Percentiles rank a stretch among this genome's conserved stretches.
Evolutionary conservation across 768 basidiomycete species (phyloP).

Genomic region (Lactifluus rugatus): DNA sequence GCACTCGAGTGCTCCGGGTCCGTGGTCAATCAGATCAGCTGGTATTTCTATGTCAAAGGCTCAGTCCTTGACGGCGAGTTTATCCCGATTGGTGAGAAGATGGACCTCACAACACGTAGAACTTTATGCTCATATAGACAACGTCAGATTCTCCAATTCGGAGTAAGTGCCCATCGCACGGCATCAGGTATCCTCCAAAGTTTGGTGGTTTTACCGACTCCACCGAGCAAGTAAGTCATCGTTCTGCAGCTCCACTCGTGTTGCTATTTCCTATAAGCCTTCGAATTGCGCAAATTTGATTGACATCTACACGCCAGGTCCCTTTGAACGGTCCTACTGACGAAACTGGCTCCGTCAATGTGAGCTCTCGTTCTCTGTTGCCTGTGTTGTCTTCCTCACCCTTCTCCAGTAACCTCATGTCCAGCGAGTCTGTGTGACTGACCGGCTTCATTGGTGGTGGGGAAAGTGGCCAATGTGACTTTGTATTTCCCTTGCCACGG

Average conservation of each 20-base stretch:
- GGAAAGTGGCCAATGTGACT: background rate
- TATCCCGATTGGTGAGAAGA: conserved; percentile 42
- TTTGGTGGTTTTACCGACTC: conserved; percentile 22
- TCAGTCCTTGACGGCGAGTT: conserved; percentile 60
- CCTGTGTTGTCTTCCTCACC: background rate
- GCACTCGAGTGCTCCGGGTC: conserved; percentile 35
- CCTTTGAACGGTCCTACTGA: background rate
- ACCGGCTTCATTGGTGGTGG: conserved; percentile 26
- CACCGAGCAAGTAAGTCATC: background rate
- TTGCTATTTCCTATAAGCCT: background rate
- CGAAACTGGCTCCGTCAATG: background rate
- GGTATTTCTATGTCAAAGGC: conserved; percentile 57
- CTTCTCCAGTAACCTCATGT: background rate
- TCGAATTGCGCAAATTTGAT: background rate
- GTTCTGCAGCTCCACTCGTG: conserved; percentile 21
- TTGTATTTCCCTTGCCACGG: background rate
- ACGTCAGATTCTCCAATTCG: conserved; percentile 39
- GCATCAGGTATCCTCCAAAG: conserved; percentile 56
- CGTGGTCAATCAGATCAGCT: conserved; percentile 39
- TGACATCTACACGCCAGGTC: background rate
- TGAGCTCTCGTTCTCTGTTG: background rate
- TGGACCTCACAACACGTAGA: background rate
- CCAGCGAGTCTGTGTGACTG: background rate
- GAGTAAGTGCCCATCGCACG: conserved; percentile 42
- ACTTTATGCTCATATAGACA: background rate